Conservation (phyloP, 208 protist species). For the Porcisia deanei region DNA sequence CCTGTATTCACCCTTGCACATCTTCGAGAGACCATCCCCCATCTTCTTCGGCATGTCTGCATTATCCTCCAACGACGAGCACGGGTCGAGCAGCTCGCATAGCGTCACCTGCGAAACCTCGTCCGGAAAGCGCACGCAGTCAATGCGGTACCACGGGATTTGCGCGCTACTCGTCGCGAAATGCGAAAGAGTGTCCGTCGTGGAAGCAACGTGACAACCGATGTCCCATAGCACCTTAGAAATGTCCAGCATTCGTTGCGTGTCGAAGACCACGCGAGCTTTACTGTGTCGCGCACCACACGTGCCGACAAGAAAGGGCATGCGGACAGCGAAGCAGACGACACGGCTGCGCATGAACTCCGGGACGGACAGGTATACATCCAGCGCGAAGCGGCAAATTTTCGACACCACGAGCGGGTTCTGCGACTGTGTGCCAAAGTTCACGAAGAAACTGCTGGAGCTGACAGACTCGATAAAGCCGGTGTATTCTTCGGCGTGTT, state of each 20-base stretch:
- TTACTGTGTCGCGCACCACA: conserved; percentile 49
- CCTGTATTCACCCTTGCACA: conserved; percentile 60
- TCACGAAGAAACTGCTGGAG: conserved; percentile 55
- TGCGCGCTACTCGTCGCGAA: conserved; percentile 38
- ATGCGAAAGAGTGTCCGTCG: conserved; percentile 49
- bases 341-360: conserved; percentile 36
- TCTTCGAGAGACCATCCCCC: conserved; percentile 54
- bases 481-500: conserved; percentile 35
- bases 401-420: conserved; percentile 61
- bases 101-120: conserved; percentile 46
- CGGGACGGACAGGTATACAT: conserved; percentile 40
- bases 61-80: conserved; percentile 15
- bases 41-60: conserved; percentile 40
- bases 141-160: conserved; percentile 60
- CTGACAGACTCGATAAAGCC: conserved; percentile 63
- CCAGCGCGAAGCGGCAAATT: conserved; percentile 61
- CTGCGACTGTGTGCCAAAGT: conserved; percentile 65
- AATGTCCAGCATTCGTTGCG: conserved; percentile 42
- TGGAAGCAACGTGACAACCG: conserved; percentile 60
- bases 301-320: conserved; percentile 72
- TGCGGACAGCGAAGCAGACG: conserved; percentile 58
- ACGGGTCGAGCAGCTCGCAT: conserved; percentile 48
- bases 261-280: conserved; percentile 44
- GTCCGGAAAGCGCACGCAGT: conserved; percentile 51
- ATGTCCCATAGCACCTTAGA: conserved; percentile 55